Evolutionary conservation across 257 asterid genomes (phyloP), one percentile per base, ranked within the genome.

Genomic region (Coffea eugenioides): DNA sequence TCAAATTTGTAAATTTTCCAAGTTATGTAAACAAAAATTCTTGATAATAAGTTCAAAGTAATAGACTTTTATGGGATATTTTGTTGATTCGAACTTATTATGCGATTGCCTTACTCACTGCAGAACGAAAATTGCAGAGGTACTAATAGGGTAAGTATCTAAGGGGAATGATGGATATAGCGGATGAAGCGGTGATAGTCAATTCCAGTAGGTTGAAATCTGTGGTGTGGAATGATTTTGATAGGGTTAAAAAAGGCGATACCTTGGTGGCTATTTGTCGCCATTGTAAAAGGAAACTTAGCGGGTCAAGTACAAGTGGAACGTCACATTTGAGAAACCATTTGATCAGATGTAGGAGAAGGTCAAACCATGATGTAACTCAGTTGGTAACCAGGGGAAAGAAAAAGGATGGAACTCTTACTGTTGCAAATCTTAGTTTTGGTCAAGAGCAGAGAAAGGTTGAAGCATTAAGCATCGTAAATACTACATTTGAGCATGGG

Each of bases 291-390:
- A 86, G 98, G 91, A 89, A 88, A 81, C 99, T 95, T 36, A 92
- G 97, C 57, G 99, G 99, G 16, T 95, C 98, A 69, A 95, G 99
- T 79, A 92, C 96, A 25, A 95, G 99, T 82, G 99, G 98, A 56
- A 95, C 99, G 14, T 92, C 99, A 56, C 98, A 95, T 80, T 84
- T 95, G 85, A 88, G 98, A 85, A 95, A 95, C 81, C 99, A 93
- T 88, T 88, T 95, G 84, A 90, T 90, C 77, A 89, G 99, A 89
- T 95, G 99, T 71, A 91, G 90, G 54, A 87, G 92, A 74, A 88
- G 94, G 79, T 84, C 91, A 11, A 92, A 93, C 83, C 92, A 90
- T 80, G 97, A 92, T 77, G 69, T 92, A 69, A 79, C 87, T 16
- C 92, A 89, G 73, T 79, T 89, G 70, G 73, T 93, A 75, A 83